Conservation (phyloP, 2,329 filamentous ascomycete species). For the Trichothecium roseum region DNA sequence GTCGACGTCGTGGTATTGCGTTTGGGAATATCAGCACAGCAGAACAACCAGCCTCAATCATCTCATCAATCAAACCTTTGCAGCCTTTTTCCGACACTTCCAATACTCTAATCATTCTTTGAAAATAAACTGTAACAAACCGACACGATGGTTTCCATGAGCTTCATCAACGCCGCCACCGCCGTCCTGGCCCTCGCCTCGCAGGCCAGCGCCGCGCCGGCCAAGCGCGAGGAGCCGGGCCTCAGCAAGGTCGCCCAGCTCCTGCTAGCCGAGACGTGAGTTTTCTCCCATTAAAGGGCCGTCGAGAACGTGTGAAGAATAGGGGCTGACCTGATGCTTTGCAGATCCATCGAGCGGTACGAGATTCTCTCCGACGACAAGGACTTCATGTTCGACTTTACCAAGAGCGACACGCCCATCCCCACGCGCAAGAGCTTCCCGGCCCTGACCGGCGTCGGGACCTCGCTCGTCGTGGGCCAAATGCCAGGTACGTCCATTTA, state of each 20-base stretch:
- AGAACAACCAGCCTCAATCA: no score
- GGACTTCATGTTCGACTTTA: constrained; percentile 35
- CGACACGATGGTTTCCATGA: not conserved
- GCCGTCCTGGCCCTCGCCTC: not conserved
- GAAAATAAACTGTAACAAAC: no score
- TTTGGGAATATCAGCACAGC: no score
- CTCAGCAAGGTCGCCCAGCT: constrained; percentile 19
- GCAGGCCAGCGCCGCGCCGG: not conserved
- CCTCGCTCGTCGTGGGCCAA: constrained; percentile 35
- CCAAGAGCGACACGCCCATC: constrained; percentile 29
- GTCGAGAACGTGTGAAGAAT: no score
- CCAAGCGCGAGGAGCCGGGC: not conserved
- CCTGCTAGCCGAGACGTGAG: constrained; percentile 19
- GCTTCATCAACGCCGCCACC: not conserved
- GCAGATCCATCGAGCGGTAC: constrained; percentile 25
- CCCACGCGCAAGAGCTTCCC: constrained; percentile 41
- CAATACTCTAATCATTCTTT: no score
- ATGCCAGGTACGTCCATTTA: constrained; percentile 20
- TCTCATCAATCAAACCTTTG: no score
- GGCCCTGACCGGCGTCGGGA: constrained; percentile 36
- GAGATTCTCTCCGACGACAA: constrained; percentile 26
- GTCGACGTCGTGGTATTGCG: no score
- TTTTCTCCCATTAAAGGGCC: constrained; percentile 5
- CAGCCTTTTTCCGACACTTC: no score
- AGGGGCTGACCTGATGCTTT: not conserved